Evolutionary conservation across 1,139 yeast genomes (phyloP).

Genomic region (Blastobotrys capitulatus): DNA sequence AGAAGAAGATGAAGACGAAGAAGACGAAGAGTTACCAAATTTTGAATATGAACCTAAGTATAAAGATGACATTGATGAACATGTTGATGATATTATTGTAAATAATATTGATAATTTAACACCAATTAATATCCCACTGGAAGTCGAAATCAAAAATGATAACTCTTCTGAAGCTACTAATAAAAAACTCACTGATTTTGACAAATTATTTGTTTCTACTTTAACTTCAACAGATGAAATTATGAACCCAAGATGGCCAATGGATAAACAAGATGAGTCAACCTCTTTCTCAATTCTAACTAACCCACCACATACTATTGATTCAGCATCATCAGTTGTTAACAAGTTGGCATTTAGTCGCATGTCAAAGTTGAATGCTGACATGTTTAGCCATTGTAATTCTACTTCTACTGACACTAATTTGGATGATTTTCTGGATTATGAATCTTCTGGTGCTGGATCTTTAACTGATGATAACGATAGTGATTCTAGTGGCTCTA

Average conservation of each 20-base stretch:
- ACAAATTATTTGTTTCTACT: constrained; percentile 8
- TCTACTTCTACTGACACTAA: not conserved
- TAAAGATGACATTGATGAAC: constrained; percentile 16
- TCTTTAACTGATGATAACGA: constrained; percentile 17
- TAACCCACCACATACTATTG: constrained; percentile 7
- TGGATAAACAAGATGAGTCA: constrained; percentile 26
- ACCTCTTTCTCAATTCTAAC: constrained; percentile 26
- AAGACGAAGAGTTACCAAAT: constrained; percentile 22
- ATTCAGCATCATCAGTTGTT: constrained; percentile 3
- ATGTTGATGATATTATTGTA: constrained; percentile 3
- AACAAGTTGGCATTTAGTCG: constrained; percentile 6
- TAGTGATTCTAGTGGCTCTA: constrained; percentile 11
- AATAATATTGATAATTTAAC: not conserved
- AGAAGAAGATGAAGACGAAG: constrained; percentile 11
- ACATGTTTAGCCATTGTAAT: not conserved
- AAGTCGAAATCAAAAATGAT: constrained; percentile 1
- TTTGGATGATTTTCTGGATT: constrained; percentile 23
- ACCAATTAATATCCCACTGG: not conserved
- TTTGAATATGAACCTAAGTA: constrained; percentile 23
- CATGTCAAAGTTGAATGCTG: not conserved
- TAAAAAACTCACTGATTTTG: constrained; percentile 11
- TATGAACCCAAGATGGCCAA: constrained; percentile 24
- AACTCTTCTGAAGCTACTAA: not conserved
- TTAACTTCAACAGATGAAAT: not conserved
- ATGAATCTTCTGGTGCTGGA: constrained; percentile 16